phyloP scores from a whole-genome alignment of 495 filamentous ascomycete species.

The Durotheca rogersii region DNA sequence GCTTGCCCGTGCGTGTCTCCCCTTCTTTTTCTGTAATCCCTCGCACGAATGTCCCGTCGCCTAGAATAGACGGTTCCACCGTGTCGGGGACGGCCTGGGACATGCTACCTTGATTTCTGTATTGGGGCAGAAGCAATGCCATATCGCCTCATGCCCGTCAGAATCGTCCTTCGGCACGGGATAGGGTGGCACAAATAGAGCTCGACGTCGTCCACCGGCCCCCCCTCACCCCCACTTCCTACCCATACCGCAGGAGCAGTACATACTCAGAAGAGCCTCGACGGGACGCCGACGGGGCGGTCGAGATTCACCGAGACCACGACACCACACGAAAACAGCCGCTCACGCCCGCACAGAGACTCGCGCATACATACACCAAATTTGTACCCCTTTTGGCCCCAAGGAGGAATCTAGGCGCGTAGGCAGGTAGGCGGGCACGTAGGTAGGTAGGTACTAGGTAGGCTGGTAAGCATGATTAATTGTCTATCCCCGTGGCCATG shows the following conservation, averaged over 20 bases:
- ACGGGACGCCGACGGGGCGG: not conserved
- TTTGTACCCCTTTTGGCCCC: too few relatives aligned
- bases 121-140: conserved; percentile 23
- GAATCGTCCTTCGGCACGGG: conserved; percentile 6
- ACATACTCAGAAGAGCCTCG: not conserved
- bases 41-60: too few relatives aligned
- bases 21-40: too few relatives aligned
- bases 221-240: too few relatives aligned
- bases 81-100: conserved; percentile 31
- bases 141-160: conserved; percentile 21
- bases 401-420: too few relatives aligned
- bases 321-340: not conserved
- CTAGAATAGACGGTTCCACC: conserved; percentile 28
- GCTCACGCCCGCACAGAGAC: not conserved
- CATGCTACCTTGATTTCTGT: conserved; percentile 13
- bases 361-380: too few relatives aligned
- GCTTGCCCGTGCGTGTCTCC: conserved; percentile 12
- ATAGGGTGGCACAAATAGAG: not conserved
- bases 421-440: too few relatives aligned
- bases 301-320: not conserved
- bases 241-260: too few relatives aligned
- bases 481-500: too few relatives aligned
- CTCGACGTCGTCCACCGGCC: too few relatives aligned
- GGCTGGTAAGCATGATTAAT: too few relatives aligned
- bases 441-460: too few relatives aligned